Base-by-base conservation (phyloP, 2,329 filamentous ascomycete species). In the Curvularia sp. region DNA sequence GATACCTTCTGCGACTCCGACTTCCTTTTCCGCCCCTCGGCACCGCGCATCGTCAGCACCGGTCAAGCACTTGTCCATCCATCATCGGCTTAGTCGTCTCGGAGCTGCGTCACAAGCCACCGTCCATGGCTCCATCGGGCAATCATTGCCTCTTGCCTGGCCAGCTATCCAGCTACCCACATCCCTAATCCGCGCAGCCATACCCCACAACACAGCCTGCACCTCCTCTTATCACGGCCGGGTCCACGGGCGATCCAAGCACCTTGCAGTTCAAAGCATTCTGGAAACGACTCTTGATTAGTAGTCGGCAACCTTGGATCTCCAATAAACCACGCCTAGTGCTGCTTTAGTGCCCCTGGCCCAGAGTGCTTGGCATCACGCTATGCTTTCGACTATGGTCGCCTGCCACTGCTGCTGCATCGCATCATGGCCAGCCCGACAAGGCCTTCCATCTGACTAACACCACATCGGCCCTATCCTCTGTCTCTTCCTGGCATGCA, bases 211-310 rank as follows among this genome's bases (percentile, higher is more conserved):
- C 47, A n/a, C 18, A 47, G 26, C 54, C 24, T 33, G 48, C 49
- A 42, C 31, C 24, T 31, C n/a, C 22, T 35, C 20, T 20, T 38
- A 47, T 46, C 9, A 31, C 35, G 22, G 30, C 26, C 20, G 31
- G 55, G 18, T 18, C n/a, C 39, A 49, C 44, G 43, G 55, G 22
- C 30, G 46, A 49, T 43, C 31, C 18, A 39, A 38, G 18, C 20
- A 57, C 47, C 39, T 43, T 26, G 43, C 51, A 20, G 15, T 35
- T 13, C 20, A 22, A 43, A 43, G 18, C 41, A 43, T 43, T 43
- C 41, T 43, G 24, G 41, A 43, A 43, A 28, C 48, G 3, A 18
- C 33, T 18, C 12, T 30, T 9, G 8, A 20, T 18, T 47, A 47
- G 9, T 13, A 47, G 15, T 26, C 20, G 4, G 12, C 10, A 7